Evolutionary conservation across 1,284 basidiomycete genomes (phyloP).

Genomic region (Ustilago esculenta): DNA sequence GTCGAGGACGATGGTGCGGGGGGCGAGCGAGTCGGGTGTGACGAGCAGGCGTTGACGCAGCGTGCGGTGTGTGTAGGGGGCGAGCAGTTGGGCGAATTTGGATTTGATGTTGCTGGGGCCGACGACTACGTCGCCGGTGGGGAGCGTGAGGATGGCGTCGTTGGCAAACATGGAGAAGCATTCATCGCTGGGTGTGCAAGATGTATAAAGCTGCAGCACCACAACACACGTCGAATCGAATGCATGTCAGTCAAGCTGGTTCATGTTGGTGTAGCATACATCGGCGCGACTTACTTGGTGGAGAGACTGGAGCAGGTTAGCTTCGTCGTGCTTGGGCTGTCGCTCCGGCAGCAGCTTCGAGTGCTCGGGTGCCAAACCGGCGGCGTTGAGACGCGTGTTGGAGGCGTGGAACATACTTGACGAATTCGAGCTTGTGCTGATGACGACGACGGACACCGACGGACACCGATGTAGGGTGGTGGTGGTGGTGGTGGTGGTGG

Average conservation of each 20-base stretch:
- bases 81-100: conserved; percentile 43
- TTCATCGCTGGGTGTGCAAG: conserved; percentile 22
- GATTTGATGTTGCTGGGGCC: conserved; percentile 44
- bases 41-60: conserved; percentile 58
- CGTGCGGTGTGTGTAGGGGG: conserved; percentile 26
- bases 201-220: conserved; percentile 49
- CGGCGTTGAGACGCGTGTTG: conserved; percentile 63
- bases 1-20: conserved; percentile 61
- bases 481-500: not conserved
- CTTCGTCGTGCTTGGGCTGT: conserved; percentile 52
- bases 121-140: conserved; percentile 60
- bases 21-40: conserved; percentile 61
- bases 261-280: too few species aligned
- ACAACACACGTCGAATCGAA: too few species aligned
- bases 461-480: too few species aligned
- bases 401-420: conserved; percentile 57
- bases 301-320: conserved; percentile 49
- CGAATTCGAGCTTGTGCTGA: not conserved
- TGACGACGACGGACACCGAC: conserved; percentile 7
- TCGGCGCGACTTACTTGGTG: conserved; percentile 33
- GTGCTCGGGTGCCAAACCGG: conserved; percentile 64
- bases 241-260: too few species aligned
- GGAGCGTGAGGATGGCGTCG: conserved; percentile 60
- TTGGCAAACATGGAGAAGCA: conserved; percentile 53
- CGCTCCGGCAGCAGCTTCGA: conserved; percentile 64